Evolutionary conservation across 192 early-diverging fungal genomes (phyloP).

Genomic region (Backusella luteola): DNA sequence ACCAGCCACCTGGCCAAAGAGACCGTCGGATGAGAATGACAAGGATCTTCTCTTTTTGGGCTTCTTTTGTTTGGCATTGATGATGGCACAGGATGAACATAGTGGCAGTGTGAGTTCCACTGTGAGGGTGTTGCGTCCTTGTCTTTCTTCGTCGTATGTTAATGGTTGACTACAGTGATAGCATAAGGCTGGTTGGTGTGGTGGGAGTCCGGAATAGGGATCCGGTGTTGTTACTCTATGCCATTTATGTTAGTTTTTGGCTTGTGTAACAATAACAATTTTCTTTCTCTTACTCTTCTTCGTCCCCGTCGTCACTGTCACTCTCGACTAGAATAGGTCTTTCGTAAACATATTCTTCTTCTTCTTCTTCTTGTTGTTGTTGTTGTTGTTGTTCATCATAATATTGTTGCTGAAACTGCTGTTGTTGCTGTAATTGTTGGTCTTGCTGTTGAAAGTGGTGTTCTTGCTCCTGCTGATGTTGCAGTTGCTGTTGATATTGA

Average conservation of each 20-base stretch:
- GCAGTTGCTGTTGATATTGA: neutral
- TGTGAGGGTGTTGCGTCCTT: neutral
- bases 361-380: neutral
- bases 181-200: neutral
- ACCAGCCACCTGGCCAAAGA: neutral
- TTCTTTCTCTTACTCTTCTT: neutral
- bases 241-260: neutral
- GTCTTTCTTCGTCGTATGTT: neutral
- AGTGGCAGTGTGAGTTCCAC: neutral
- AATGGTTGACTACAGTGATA: neutral
- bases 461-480: neutral
- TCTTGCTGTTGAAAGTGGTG: neutral
- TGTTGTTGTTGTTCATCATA: neutral
- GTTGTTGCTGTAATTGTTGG: neutral
- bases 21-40: neutral
- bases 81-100: neutral
- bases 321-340: constrained; percentile 14
- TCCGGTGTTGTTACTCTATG: neutral
- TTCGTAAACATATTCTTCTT: neutral
- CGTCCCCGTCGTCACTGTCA: constrained; percentile 12
- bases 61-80: neutral
- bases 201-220: neutral
- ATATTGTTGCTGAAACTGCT: neutral
- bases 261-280: neutral
- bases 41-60: neutral